Evolutionary conservation across 2,329 filamentous ascomycete genomes (phyloP), one percentile per base, ranked within the genome.

Genomic region (Aspergillus sp.): DNA sequence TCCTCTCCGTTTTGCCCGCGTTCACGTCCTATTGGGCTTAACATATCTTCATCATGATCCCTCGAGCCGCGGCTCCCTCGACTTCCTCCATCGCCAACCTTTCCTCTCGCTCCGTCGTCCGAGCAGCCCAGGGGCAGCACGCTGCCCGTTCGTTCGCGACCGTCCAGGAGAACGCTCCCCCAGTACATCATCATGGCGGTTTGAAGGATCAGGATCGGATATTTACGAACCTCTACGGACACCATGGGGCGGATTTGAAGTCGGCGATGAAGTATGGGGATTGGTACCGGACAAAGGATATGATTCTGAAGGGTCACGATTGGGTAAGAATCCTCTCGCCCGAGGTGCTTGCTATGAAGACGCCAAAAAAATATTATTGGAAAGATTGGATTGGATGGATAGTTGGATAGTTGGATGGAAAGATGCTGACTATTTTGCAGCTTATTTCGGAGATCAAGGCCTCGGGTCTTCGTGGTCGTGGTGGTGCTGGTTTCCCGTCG

Each of bases 211-310:
- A 97, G 75, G 93, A 98, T 74, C 84, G 93, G 62, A 98, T 98
- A 73, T 98, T 98, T 75, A 90, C 94, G 76, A 98, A 98, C 74
- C 79, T 98, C 49, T 98, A 98, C 75, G 84, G 88, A 63, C 88
- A 93, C 67, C 88, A 88, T 73, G 89, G 88, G 44, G 80, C 89
- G 53, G 90, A 96, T 69, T 74, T 98, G 59, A 91, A 93, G 77
- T 88, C 83, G 65, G 90, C 93, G 45, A 90, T 88, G 83, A 95
- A 94, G 75, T 94, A 94, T 79, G 93, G 93, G 60, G 93, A 97
- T 71, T 98, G 93, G 93, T 82, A 98, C 77, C 95, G 94, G 80
- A 98, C 93, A 47, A 98, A 98, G 80, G 93, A 98, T 70, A 98
- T 98, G 48, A 72, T 98, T 49, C 74, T 88, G 59, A 98, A 98